Percentiles rank a stretch among this genome's conserved stretches.
phyloP scores from a whole-genome alignment of 2,329 filamentous ascomycete genomes.

The Myriosclerotinia duriaeana region DNA sequence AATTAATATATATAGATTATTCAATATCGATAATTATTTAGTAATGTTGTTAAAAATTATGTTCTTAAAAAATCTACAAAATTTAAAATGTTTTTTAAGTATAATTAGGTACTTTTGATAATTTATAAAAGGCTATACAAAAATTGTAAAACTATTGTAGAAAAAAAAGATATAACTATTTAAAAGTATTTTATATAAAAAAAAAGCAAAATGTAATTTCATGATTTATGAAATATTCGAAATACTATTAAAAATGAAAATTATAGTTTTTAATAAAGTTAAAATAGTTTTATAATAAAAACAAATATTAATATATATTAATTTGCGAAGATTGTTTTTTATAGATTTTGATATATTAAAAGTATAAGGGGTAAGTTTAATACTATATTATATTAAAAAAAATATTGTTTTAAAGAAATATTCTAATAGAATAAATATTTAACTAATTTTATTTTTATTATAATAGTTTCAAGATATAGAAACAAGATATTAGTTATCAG shows the following conservation, averaged over 20 bases:
- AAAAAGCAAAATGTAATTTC: background rate
- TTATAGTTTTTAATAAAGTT: background rate
- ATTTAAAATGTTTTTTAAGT: too few relatives aligned
- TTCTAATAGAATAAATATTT: background rate
- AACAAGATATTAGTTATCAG: too few relatives aligned
- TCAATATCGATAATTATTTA: too few relatives aligned
- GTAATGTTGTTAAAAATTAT: too few relatives aligned
- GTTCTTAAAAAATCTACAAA: too few relatives aligned
- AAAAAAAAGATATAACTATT: background rate
- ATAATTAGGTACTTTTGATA: background rate
- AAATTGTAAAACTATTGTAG: background rate
- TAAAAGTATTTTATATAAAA: background rate
- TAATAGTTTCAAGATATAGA: background rate
- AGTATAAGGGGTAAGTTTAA: fast-evolving
- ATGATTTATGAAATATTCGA: background rate
- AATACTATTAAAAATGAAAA: too few relatives aligned
- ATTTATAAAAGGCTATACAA: background rate
- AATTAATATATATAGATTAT: too few relatives aligned
- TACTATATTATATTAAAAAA: background rate
- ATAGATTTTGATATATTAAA: background rate
- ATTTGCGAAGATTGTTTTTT: background rate
- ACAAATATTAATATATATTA: background rate
- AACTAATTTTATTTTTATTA: background rate
- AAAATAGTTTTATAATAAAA: background rate
- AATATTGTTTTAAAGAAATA: background rate